phyloP scores from a whole-genome alignment of 495 filamentous ascomycete species.

The Saxispiralis lemnorum region DNA sequence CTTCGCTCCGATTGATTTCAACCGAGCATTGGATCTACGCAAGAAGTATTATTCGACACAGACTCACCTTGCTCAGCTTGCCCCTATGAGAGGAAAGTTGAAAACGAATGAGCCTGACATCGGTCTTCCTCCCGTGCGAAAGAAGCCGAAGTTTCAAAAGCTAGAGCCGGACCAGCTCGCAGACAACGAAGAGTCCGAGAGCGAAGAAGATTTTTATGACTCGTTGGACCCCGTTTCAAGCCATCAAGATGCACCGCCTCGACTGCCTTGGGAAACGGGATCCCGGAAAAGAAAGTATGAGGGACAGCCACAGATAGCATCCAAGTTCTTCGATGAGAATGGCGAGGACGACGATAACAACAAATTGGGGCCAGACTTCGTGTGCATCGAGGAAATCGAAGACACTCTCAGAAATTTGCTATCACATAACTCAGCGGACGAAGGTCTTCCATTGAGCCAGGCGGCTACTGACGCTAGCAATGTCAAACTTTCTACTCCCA shows the following conservation, averaged over 20 bases:
- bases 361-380: too few relatives aligned
- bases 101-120: neutral
- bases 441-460: too few relatives aligned
- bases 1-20: neutral
- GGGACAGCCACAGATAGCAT: neutral
- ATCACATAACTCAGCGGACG: too few relatives aligned
- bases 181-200: constrained; percentile 1
- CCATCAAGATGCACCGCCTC: constrained; percentile 6
- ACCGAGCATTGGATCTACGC: neutral
- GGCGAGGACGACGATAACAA: too few relatives aligned
- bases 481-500: too few relatives aligned
- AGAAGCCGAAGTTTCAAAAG: neutral
- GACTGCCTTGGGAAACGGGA: constrained; percentile 9
- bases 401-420: too few relatives aligned
- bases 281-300: constrained; percentile 7
- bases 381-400: too few relatives aligned
- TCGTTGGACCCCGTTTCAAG: constrained; percentile 1
- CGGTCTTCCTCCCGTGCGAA: neutral
- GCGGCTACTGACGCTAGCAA: too few relatives aligned
- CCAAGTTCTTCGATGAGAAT: too few relatives aligned
- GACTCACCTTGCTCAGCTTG: too few relatives aligned
- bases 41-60: neutral
- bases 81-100: neutral
- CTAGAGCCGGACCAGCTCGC: neutral
- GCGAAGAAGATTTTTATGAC: constrained; percentile 10